These are phyloP conservation scores for Phytophthora niederhauseri DNA, from an alignment of 352 stramenopile species.

Conservation along the genomic window DNA sequence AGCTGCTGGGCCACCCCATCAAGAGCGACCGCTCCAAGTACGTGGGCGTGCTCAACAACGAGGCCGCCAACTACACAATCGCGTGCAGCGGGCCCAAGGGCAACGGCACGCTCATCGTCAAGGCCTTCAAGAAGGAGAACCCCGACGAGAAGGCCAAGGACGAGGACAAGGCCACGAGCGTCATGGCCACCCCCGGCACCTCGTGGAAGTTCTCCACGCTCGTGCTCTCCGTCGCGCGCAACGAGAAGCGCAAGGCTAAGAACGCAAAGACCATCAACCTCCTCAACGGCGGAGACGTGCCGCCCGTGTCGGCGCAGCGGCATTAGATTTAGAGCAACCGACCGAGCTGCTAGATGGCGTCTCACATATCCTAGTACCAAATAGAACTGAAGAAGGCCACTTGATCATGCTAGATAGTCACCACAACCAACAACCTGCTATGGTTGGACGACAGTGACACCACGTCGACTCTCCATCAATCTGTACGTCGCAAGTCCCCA, in stretches of 20 bases:
- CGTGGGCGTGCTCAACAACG: slow-evolving; percentile 60
- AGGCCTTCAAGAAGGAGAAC: slow-evolving; percentile 68
- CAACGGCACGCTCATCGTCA: slow-evolving; percentile 75
- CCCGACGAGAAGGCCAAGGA: slow-evolving; percentile 11
- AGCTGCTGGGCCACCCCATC: slow-evolving; percentile 69
- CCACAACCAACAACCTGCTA: slow-evolving; percentile 15
- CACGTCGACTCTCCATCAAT: neutral
- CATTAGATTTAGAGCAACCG: slow-evolving; percentile 3
- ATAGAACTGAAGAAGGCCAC: slow-evolving; percentile 19
- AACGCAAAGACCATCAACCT: slow-evolving; percentile 74
- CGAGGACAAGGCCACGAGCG: slow-evolving; percentile 22
- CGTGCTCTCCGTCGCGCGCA: slow-evolving; percentile 65
- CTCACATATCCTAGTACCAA: neutral
- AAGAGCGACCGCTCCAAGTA: slow-evolving; percentile 77
- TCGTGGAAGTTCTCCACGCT: slow-evolving; percentile 82
- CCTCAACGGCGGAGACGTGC: slow-evolving; percentile 32
- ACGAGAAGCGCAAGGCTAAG: slow-evolving; percentile 63
- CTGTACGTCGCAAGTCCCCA: neutral
- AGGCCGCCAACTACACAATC: slow-evolving; percentile 75
- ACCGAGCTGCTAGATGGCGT: neutral
- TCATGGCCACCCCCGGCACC: slow-evolving; percentile 69
- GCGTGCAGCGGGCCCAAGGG: slow-evolving; percentile 66
- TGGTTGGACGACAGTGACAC: slow-evolving; percentile 1
- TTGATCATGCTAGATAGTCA: neutral
- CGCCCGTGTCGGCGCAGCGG: slow-evolving; percentile 21